Base-by-base conservation (phyloP, 495 filamentous ascomycete genomes). In the Tetracladium setigerum region DNA sequence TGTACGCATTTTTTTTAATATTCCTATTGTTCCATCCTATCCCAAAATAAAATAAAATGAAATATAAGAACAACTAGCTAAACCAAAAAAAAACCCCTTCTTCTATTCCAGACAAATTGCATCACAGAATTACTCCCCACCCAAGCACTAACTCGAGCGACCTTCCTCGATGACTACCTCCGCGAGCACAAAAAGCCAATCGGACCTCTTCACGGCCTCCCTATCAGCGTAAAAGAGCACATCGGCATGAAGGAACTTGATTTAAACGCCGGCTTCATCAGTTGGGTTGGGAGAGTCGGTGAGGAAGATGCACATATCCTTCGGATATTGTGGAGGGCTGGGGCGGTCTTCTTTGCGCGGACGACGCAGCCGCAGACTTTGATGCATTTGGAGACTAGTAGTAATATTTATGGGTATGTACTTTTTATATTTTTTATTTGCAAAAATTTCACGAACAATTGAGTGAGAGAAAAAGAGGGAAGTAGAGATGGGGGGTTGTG, bases 141-240 rank as follows among this genome's bases (percentile, higher is more conserved):
- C 10, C 64, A 69, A 10, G 84, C 82, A 10, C 64, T 89, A 6
- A 56, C 66, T 36, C 70, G 69, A 15, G 86, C 86, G 2, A 67
- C 66, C 41, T 55, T 62, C 13, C 74, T 86, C 1, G 86, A 88
- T 61, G 54, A 62, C 8, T 73, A 82, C 57, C 69, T 72, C 15
- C 56, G 59, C 5, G 53, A 72, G 33, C 58, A 80, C 42, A 57
- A 55, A 5, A 68, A 67, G 38, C 63, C 70, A 5, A 51, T 76
- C 13, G 83, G 83, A 0, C 82, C 81, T 3, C 63, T 87, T 0
- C 83, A 87, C 48, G 83, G 83, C 14, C 49, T 87, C 7, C 83
- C 83, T 0, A 77, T 86, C 18, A 79, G 74, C 17, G 69, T 85
- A 9, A 87, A 87, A 60, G 83, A 86, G 57, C 69, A 78, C 45